Evolutionary conservation across 371 early-diverging fungal species (phyloP).

Genomic region (Mucor racemosus): DNA sequence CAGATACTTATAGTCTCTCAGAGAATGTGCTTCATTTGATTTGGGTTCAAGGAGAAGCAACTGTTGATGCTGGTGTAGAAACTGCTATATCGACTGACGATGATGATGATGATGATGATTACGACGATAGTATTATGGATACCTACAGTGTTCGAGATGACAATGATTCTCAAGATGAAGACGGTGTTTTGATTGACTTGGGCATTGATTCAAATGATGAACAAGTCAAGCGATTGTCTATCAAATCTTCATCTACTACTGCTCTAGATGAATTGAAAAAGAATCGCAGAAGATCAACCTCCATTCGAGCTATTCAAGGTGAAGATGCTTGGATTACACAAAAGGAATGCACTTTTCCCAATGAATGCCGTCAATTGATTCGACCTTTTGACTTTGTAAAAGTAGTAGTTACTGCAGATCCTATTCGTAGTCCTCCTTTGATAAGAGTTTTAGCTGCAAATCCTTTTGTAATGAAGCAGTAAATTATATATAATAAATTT

Average conservation of each 20-base stretch:
- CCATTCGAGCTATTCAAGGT: slow-evolving; percentile 42
- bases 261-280: slow-evolving; percentile 13
- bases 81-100: not conserved
- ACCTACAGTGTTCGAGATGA: not conserved
- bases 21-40: slow-evolving; percentile 50
- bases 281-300: slow-evolving; percentile 39
- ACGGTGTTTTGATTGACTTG: slow-evolving; percentile 7
- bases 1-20: slow-evolving; percentile 42
- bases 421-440: slow-evolving; percentile 67
- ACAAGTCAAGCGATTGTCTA: slow-evolving; percentile 15
- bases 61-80: slow-evolving; percentile 22
- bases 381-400: slow-evolving; percentile 65
- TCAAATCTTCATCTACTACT: slow-evolving; percentile 12
- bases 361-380: slow-evolving; percentile 57
- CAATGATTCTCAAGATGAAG: not conserved
- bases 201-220: not conserved
- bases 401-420: slow-evolving; percentile 68
- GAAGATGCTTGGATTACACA: slow-evolving; percentile 40
- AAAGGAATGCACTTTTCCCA: slow-evolving; percentile 42
- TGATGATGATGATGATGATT: not conserved
- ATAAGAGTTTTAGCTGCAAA: slow-evolving; percentile 71
- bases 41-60: slow-evolving; percentile 53
- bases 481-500: not conserved
- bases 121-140: not conserved
- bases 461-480: slow-evolving; percentile 44